Percentiles rank a stretch among this genome's conserved stretches.
Evolutionary conservation across 1,139 yeast genomes (phyloP).

Genomic region (Suhomyces choctaworum): DNA sequence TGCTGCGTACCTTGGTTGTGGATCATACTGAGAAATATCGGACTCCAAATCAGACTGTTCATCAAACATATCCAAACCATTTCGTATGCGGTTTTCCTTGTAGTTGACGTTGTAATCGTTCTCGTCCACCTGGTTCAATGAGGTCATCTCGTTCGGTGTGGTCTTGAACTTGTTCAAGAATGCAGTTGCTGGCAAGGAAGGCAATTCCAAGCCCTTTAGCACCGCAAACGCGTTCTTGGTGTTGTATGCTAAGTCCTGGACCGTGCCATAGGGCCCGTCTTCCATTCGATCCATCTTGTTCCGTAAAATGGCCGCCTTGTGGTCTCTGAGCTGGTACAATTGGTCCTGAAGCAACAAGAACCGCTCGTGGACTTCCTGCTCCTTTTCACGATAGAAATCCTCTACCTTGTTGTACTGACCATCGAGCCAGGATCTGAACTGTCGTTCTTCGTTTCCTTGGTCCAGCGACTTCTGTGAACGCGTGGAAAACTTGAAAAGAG

Average conservation of each 20-base stretch:
- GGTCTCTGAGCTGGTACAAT: constrained; percentile 60
- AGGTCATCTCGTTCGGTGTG: constrained; percentile 11
- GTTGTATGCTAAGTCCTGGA: constrained; percentile 34
- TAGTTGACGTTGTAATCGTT: constrained; percentile 32
- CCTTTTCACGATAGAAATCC: constrained; percentile 57
- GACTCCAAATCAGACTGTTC: constrained; percentile 10
- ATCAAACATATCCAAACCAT: constrained; percentile 27
- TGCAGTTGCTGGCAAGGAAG: constrained; percentile 54
- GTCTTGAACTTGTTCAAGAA: constrained; percentile 36
- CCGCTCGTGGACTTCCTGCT: constrained; percentile 59
- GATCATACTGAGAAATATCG: constrained; percentile 3
- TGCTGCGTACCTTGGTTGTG: constrained; percentile 1
- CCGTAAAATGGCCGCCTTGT: constrained; percentile 29
- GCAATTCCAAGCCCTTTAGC: constrained; percentile 51
- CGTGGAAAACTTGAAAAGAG: constrained; percentile 27
- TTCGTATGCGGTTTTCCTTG: constrained; percentile 43
- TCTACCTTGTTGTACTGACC: constrained; percentile 60
- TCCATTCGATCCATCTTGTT: constrained; percentile 12
- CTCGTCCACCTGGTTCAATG: constrained; percentile 5
- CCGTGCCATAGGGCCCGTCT: constrained; percentile 22
- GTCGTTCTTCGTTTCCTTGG: constrained; percentile 34
- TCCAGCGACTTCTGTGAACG: constrained; percentile 22
- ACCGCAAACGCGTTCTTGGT: constrained; percentile 34
- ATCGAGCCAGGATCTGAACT: constrained; percentile 63
- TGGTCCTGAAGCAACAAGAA: constrained; percentile 68